Conservation (phyloP, 2,329 filamentous ascomycete genomes). For the Trichoderma simmonsii region DNA sequence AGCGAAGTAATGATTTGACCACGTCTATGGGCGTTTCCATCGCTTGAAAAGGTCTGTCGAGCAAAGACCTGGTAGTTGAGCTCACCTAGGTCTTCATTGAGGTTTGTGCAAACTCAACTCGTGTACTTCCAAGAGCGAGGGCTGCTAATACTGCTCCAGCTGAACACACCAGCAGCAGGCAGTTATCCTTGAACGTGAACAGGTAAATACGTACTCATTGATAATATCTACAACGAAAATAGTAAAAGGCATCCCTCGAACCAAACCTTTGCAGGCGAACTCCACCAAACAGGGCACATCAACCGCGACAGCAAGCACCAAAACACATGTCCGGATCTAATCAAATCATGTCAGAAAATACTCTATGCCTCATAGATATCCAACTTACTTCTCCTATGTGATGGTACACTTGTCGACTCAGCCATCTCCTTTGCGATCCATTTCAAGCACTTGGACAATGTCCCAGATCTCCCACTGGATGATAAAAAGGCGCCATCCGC, state of each 20-base stretch:
- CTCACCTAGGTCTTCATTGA: background rate
- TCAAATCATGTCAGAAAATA: background rate
- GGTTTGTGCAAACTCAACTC: background rate
- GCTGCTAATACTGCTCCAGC: background rate
- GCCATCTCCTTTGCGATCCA: constrained; percentile 11
- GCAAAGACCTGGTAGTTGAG: no score
- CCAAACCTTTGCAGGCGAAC: background rate
- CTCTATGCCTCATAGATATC: background rate
- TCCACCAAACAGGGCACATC: background rate
- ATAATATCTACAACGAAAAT: background rate
- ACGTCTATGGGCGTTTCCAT: background rate
- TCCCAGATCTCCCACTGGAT: background rate
- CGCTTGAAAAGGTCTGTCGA: background rate
- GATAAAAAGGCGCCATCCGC: background rate
- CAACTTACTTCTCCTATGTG: background rate
- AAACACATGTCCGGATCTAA: constrained; percentile 11
- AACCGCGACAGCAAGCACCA: constrained; percentile 7
- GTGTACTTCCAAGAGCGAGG: background rate
- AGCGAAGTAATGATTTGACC: background rate
- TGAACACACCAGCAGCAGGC: background rate
- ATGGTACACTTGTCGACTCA: background rate
- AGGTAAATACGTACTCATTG: background rate
- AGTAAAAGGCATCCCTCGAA: background rate
- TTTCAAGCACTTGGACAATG: background rate
- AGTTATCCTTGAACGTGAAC: background rate